Base-by-base conservation (phyloP, 306 rosid genomes). In the Medicago ruthenica region DNA sequence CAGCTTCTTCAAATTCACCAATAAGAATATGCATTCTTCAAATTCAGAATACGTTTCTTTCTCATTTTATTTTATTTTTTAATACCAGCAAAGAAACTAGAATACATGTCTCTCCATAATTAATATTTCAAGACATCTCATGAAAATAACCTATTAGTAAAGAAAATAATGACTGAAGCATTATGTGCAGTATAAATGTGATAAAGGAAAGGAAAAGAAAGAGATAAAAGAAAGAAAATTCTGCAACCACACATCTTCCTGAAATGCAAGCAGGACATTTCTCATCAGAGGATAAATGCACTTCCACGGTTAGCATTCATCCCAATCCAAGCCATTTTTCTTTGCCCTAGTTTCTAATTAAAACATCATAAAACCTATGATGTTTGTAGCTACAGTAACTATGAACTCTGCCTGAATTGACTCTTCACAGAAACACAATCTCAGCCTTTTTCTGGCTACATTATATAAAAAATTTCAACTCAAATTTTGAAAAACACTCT, bases 391-490 rank as follows among this genome's bases (percentile, higher is more conserved):
- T 39, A 54, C 31, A 44, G 59, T 45, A 73, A 58, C 36, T 40
- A 62, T 22, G 44, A 71, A 24, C 37, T 53, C 73, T 60, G 16
- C 62, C 54, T 36, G 79, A 57, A 39, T 31, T 51, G 53, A 41
- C 67, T 57, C 27, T 27, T 64, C 11, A 66, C 16, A 9, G 54
- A 73, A 73, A 40, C 27, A 8, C 73, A 71, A 55, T 17, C 63
- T 64, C 69, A 54, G 74, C 51, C 64, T 64, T 70, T 24, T 50
- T 67, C 41, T 62, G 53, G 48, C 55, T 55, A 20, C 34, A 42
- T 69, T 31, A 57, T 9, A 55, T 27, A 27, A 27, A 27, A 27
- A 27, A 27, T 27, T 27, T 27, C 22, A 79, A 27, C 64, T 36
- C 24, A 5, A 18, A 42, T 15, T 17, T 64, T 24, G 18, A 14